A percentile compares a stretch with the other conserved stretches of the same genome.
These are phyloP conservation scores for Marasmius fiardii DNA, from an alignment of 1,284 basidiomycete species.

Conservation along the genomic window DNA sequence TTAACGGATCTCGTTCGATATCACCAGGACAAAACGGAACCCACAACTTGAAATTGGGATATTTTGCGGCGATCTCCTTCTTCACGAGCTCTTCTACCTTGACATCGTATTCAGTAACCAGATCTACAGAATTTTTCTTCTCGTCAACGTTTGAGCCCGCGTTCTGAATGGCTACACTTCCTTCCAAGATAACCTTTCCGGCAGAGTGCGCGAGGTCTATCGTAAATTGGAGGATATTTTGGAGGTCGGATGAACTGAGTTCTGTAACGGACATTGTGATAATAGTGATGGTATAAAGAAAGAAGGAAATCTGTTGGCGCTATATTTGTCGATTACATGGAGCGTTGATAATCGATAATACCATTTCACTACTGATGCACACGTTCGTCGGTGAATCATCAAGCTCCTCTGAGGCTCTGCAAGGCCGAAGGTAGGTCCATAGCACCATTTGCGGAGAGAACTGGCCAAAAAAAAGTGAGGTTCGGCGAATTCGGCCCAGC, in stretches of 20 bases:
- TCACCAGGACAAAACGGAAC: conserved; percentile 25
- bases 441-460: too few relatives aligned
- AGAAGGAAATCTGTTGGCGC: neutral
- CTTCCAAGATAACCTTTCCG: conserved; percentile 70
- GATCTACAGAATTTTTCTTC: conserved; percentile 90
- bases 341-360: conserved; percentile 3
- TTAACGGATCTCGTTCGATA: conserved; percentile 1
- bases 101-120: conserved; percentile 98
- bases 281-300: conserved; percentile 7
- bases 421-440: too few relatives aligned
- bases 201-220: conserved; percentile 68
- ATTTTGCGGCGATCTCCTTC: conserved; percentile 60
- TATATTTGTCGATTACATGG: neutral
- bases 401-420: too few relatives aligned
- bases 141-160: conserved; percentile 59
- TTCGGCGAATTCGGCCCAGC: neutral
- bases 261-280: conserved; percentile 21
- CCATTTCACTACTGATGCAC: neutral
- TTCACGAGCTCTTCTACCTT: conserved; percentile 87
- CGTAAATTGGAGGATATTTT: conserved; percentile 71
- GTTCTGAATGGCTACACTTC: conserved; percentile 66
- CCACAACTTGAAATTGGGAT: conserved; percentile 83
- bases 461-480: too few relatives aligned
- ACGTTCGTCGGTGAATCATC: conserved; percentile 4
- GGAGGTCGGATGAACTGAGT: conserved; percentile 48